phyloP scores from a whole-genome alignment of 352 stramenopile species.

The Aphanomyces stellatus region DNA sequence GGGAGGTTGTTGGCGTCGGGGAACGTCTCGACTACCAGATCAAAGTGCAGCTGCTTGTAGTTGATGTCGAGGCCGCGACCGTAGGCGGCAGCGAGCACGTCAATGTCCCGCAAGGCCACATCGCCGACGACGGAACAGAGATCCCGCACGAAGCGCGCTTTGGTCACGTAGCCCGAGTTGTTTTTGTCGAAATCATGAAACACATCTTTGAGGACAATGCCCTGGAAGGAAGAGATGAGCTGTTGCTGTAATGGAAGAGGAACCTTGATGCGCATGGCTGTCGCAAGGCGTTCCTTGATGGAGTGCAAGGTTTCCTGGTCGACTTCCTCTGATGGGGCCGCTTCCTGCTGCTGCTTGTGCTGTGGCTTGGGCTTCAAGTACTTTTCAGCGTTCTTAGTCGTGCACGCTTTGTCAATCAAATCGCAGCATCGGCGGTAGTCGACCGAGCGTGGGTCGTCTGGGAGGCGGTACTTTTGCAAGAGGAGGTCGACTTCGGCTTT shows the following conservation, averaged over 20 bases:
- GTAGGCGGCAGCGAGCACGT: constrained; percentile 59
- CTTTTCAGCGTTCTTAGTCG: constrained; percentile 58
- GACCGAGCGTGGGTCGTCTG: constrained; percentile 50
- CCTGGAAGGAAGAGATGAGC: constrained; percentile 13
- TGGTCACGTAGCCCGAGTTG: constrained; percentile 77
- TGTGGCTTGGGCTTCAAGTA: constrained; percentile 29
- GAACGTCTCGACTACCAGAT: constrained; percentile 55
- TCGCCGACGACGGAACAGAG: constrained; percentile 49
- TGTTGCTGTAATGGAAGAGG: not conserved
- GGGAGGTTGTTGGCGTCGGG: not conserved
- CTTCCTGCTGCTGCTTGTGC: too few species aligned
- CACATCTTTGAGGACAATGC: constrained; percentile 79
- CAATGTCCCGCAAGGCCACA: constrained; percentile 42
- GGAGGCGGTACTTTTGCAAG: constrained; percentile 55
- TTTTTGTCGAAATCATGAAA: constrained; percentile 81
- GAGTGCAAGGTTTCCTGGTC: constrained; percentile 31
- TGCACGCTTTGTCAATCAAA: constrained; percentile 79
- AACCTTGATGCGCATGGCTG: constrained; percentile 54
- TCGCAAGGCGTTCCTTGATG: constrained; percentile 48
- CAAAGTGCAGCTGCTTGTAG: constrained; percentile 61
- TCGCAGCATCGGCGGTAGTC: constrained; percentile 79
- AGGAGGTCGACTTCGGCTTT: constrained; percentile 43
- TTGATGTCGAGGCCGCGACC: constrained; percentile 66
- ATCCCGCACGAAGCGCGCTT: constrained; percentile 65
- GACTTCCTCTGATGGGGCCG: too few species aligned